A percentile compares a stretch with the other conserved stretches of the same genome.
Evolutionary conservation across 495 filamentous ascomycete species (phyloP).

Genomic region (Annulohypoxylon bovei): DNA sequence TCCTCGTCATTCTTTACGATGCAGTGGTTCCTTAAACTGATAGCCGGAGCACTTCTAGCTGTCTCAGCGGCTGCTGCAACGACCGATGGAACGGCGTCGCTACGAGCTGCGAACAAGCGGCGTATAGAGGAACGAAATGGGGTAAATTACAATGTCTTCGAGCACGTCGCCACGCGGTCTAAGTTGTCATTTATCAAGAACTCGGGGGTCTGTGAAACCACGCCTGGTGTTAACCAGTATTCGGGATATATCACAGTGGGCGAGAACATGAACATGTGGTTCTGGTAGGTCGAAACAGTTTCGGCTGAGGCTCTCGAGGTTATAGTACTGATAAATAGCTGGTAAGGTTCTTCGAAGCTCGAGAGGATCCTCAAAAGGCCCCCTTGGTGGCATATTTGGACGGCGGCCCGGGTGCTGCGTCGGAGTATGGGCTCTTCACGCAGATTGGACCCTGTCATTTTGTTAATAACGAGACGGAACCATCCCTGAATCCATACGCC

Average conservation of each 20-base stretch:
- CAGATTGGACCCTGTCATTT: constrained; percentile 73
- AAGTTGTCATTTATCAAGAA: constrained; percentile 66
- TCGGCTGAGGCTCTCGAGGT: not conserved
- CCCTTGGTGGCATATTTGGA: constrained; percentile 66
- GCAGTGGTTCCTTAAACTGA: constrained; percentile 11
- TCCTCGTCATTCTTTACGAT: constrained; percentile 1
- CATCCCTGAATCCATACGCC: constrained; percentile 65
- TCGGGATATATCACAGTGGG: constrained; percentile 65
- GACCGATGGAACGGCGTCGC: not conserved
- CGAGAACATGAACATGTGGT: constrained; percentile 63
- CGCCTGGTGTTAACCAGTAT: constrained; percentile 64
- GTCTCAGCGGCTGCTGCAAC: not conserved
- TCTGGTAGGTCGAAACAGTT: constrained; percentile 19
- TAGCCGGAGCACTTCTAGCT: constrained; percentile 8
- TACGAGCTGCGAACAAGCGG: constrained; percentile 49
- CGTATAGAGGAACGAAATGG: constrained; percentile 57
- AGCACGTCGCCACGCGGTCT: constrained; percentile 62
- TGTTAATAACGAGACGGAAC: constrained; percentile 60
- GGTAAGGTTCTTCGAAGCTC: constrained; percentile 62
- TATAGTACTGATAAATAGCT: not conserved
- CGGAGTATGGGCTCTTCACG: constrained; percentile 69
- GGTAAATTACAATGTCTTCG: constrained; percentile 60
- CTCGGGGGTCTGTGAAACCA: constrained; percentile 66
- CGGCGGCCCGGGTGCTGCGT: constrained; percentile 68
- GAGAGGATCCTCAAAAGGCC: constrained; percentile 58